phyloP scores from a whole-genome alignment of 2,329 filamentous ascomycete genomes.

The Onygenales sp. region DNA sequence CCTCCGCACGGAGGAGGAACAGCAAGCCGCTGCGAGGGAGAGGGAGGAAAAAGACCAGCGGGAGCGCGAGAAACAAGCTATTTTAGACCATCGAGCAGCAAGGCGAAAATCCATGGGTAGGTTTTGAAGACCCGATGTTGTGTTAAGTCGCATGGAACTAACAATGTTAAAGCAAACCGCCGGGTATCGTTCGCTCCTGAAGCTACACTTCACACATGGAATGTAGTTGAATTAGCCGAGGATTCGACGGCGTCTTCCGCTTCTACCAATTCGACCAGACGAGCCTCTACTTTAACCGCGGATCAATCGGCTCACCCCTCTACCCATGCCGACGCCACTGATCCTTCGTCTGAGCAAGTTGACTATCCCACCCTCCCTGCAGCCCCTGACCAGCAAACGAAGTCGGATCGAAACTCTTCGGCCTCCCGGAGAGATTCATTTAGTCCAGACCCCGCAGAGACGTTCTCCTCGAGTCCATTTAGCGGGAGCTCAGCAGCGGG shows the following conservation, averaged over 20 bases:
- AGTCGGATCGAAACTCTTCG: constrained; percentile 51
- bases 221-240: constrained; percentile 80
- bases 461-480: constrained; percentile 67
- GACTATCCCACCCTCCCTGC: background rate
- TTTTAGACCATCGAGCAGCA: constrained; percentile 68
- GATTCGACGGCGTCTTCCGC: constrained; percentile 71
- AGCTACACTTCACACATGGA: constrained; percentile 93
- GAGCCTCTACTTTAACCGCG: constrained; percentile 53
- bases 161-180: constrained; percentile 53
- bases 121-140: constrained; percentile 5
- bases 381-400: constrained; percentile 6
- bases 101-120: constrained; percentile 77
- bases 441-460: constrained; percentile 56
- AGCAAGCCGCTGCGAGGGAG: constrained; percentile 59
- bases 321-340: background rate
- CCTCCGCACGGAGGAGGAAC: constrained; percentile 56
- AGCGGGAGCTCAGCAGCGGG: constrained; percentile 48
- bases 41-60: constrained; percentile 56
- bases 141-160: background rate
- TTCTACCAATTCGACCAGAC: constrained; percentile 64
- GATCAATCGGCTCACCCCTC: constrained; percentile 28
- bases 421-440: constrained; percentile 57
- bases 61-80: constrained; percentile 49
- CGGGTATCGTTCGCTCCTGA: constrained; percentile 96
- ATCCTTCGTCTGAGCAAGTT: background rate